Evolutionary conservation across 2,329 filamentous ascomycete species (phyloP), one percentile per base, ranked within the genome.

Genomic region (Fusarium nanum): DNA sequence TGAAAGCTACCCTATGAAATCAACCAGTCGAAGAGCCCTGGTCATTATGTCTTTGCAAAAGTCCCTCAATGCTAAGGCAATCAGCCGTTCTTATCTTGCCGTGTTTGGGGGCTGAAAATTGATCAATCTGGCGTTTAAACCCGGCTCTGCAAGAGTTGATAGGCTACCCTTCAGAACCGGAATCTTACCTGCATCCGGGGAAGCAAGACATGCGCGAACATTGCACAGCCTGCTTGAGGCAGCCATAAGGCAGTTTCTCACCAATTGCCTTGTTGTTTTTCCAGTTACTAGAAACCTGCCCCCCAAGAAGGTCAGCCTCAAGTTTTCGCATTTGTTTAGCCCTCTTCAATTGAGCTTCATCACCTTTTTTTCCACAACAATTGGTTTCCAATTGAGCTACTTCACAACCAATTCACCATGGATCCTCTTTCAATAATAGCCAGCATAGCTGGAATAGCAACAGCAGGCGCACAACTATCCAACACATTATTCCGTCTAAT

Each of bases 341-440:
- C 8, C 7, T 32, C 30, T 32, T 34, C 32, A 34, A 34, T 34
- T 34, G 5, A 34, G 4, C 32, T 18, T 34, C 16, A 34, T 34
- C 30, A 2, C 16, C 14, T 16, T 32, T 10, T 7, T 18, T 34
- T 34, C 22, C 12, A 6, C 5, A 7, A 3, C 22, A 11, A 9
- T 22, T 20, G 16, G 14, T 5, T 4, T 28, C 23, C 9, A 11
- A 16, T 4, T 22, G 5, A 16, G n/a, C 12, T 16, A 12, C 5
- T 48, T 44, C 13, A 10, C 12, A 18, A 6, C 20, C 6, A 18
- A 11, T 25, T 14, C 14, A 40, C 16, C n/a, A 64, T 70, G 67
- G 63, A 70, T 11, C 67, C 67, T 28, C 3, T 70, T 1, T 70
- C 67, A 27, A 50, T 70, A 13, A 55, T 60, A 59, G 67, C 67